Base-by-base conservation (phyloP, 2,329 filamentous ascomycete species). In the Aspergillus fumigatus region DNA sequence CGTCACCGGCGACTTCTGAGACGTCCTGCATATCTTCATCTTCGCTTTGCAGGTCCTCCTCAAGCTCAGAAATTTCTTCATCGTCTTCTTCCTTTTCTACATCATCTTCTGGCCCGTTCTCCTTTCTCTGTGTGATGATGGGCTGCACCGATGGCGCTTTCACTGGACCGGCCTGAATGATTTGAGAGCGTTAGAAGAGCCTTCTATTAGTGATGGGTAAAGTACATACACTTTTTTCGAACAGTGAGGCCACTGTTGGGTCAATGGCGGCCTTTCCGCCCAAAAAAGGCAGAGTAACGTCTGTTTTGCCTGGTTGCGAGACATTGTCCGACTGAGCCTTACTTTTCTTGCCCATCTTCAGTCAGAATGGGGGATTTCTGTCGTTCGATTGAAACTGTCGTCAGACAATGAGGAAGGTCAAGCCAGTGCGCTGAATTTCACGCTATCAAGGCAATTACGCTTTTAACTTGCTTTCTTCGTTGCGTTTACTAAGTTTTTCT, bases 191-290 rank as follows among this genome's bases (percentile, higher is more conserved):
- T 65, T 43, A 64, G 51, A 29, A 17, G 29, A 52, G 19, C n/a
- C 51, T 29, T 27, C 14, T 10, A 29, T 25, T 19, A 35, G 10
- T 52, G 49, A 53, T 17, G 45, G 27, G 21, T 27, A 43, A 43
- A 45, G 45, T 11, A 82, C 86, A 77, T 82, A 90, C 88, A 79
- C 88, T 91, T 56, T 81, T 79, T 56, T 86, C 82, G 75, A 92
- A 92, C 41, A 92, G 80, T 59, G 87, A 85, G 67, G 86, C 81
- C 63, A 92, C 78, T 55, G 80, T 77, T 70, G 88, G 87, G 77
- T 92, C 88, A 58, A 91, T 79, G 58, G 80, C 79, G 71, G 83
- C 83, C 53, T 87, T 86, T 53, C 87, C 80, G 57, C 80, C 79
- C 70, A 84, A 83, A 51, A 77, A 68, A 40, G 73, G 61, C 56